These are phyloP conservation scores for Dothistroma pini DNA, from an alignment of 2,329 filamentous ascomycete genomes.

Conservation along the genomic window DNA sequence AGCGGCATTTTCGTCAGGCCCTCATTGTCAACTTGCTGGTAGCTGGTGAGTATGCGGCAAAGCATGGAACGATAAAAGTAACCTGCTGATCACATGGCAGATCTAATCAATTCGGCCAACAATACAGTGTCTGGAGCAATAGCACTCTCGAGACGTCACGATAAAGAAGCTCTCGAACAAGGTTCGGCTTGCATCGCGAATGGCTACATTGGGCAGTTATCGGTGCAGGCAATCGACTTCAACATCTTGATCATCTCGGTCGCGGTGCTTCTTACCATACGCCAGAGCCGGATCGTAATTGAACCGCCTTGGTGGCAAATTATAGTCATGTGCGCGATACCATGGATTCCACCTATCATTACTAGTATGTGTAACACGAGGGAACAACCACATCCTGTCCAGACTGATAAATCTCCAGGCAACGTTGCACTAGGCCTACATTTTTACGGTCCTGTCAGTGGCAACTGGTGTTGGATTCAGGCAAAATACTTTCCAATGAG, in stretches of 20 bases:
- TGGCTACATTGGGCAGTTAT: conserved; percentile 46
- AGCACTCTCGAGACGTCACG: conserved; percentile 29
- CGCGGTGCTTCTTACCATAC: conserved; percentile 42
- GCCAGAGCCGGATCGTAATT: conserved; percentile 35
- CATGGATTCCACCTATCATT: conserved; percentile 42
- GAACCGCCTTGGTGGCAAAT: conserved; percentile 28
- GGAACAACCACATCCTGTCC: not conserved
- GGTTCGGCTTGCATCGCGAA: conserved; percentile 41
- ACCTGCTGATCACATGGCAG: conserved; percentile 28
- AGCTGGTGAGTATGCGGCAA: conserved; percentile 10
- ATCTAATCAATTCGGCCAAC: conserved; percentile 43
- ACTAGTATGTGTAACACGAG: conserved; percentile 31
- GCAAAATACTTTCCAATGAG: conserved; percentile 38
- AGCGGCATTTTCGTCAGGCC: conserved; percentile 23
- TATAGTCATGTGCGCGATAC: conserved; percentile 36
- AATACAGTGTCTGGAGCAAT: conserved; percentile 43
- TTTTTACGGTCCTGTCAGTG: conserved; percentile 40
- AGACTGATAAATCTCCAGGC: conserved; percentile 4
- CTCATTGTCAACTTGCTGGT: conserved; percentile 23
- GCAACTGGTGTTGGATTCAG: conserved; percentile 51
- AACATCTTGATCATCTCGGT: conserved; percentile 47
- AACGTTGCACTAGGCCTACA: conserved; percentile 32
- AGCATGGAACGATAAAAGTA: not conserved
- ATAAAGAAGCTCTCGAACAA: conserved; percentile 23
- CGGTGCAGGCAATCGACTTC: conserved; percentile 42